Evolutionary conservation across 2,329 filamentous ascomycete genomes (phyloP).

Genomic region (Aspergillus sergii): DNA sequence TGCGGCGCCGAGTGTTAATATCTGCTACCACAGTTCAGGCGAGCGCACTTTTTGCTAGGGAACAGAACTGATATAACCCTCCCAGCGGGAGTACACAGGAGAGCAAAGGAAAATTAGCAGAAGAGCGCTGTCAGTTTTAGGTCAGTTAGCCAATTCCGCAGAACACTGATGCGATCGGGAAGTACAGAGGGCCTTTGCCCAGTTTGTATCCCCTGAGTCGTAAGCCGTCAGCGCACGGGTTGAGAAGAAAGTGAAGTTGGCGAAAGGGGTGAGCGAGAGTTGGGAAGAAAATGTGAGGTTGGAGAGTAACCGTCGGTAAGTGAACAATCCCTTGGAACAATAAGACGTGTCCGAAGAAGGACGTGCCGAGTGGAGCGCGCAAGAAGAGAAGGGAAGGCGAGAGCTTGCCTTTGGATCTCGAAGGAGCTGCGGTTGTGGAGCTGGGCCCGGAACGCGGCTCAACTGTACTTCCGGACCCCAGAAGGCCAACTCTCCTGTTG

Average conservation of each 20-base stretch:
- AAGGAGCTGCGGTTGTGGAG: conserved; percentile 16
- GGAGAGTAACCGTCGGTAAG: neutral
- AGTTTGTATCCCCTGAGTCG: conserved; percentile 22
- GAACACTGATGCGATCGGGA: conserved; percentile 18
- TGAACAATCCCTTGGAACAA: conserved; percentile 11
- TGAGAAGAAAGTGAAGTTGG: neutral
- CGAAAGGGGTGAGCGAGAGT: conserved; percentile 1
- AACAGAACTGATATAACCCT: conserved; percentile 23
- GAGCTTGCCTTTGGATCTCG: conserved; percentile 20
- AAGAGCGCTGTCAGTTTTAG: conserved; percentile 14
- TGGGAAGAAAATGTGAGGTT: neutral
- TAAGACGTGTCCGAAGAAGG: conserved; percentile 19
- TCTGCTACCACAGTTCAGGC: conserved; percentile 25
- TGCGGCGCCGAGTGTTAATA: conserved; percentile 18
- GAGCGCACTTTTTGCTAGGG: conserved; percentile 17
- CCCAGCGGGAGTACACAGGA: conserved; percentile 21
- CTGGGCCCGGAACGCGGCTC: conserved; percentile 22
- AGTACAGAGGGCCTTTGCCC: conserved; percentile 15
- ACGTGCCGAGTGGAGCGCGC: conserved; percentile 20
- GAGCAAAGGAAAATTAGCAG: conserved; percentile 14
- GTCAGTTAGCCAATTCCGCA: conserved; percentile 14
- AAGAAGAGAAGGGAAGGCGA: conserved; percentile 20
- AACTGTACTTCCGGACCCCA: conserved; percentile 25
- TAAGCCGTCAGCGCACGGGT: conserved; percentile 10
- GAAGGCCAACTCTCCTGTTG: conserved; percentile 22